These are phyloP conservation scores for Laburnicola sp. DNA, from an alignment of 2,329 filamentous ascomycete species.

Conservation along the genomic window DNA sequence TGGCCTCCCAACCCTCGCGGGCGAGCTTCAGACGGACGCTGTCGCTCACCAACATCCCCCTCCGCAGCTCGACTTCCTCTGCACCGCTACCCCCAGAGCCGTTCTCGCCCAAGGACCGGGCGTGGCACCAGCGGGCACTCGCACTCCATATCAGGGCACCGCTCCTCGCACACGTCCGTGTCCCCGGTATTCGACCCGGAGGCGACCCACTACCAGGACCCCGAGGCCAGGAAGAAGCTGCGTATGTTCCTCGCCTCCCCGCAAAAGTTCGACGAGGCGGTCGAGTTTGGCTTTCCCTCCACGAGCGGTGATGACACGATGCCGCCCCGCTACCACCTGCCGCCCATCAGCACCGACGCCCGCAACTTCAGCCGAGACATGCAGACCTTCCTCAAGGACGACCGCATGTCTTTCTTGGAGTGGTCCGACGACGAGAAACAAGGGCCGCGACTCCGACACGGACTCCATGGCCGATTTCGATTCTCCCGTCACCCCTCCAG, in stretches of 20 bases:
- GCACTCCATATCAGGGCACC: conserved; percentile 31
- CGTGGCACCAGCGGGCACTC: conserved; percentile 40
- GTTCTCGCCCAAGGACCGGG: conserved; percentile 31
- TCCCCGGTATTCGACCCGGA: conserved; percentile 60
- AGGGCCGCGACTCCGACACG: conserved; percentile 36
- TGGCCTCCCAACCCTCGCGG: conserved; percentile 13
- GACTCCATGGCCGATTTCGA: conserved; percentile 41
- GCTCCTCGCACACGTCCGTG: conserved; percentile 31
- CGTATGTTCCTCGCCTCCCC: conserved; percentile 86
- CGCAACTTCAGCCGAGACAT: conserved; percentile 55
- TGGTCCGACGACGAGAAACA: conserved; percentile 34
- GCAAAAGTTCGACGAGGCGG: conserved; percentile 92
- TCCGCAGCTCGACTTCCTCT: conserved; percentile 57
- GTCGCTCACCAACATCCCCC: conserved; percentile 69
- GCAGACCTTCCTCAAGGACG: conserved; percentile 62
- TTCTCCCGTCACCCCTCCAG: conserved; percentile 46
- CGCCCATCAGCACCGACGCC: conserved; percentile 43
- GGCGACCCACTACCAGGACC: conserved; percentile 85
- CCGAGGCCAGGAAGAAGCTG: conserved; percentile 82
- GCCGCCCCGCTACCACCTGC: conserved; percentile 32
- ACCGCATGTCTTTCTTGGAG: conserved; percentile 52
- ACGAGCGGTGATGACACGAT: conserved; percentile 31
- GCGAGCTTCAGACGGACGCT: conserved; percentile 69
- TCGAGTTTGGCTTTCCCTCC: conserved; percentile 89
- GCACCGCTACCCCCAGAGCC: conserved; percentile 51